Percentiles rank a stretch among this genome's conserved stretches.
Evolutionary conservation across 2,329 filamentous ascomycete species (phyloP).

Genomic region (Colletotrichum salicis): DNA sequence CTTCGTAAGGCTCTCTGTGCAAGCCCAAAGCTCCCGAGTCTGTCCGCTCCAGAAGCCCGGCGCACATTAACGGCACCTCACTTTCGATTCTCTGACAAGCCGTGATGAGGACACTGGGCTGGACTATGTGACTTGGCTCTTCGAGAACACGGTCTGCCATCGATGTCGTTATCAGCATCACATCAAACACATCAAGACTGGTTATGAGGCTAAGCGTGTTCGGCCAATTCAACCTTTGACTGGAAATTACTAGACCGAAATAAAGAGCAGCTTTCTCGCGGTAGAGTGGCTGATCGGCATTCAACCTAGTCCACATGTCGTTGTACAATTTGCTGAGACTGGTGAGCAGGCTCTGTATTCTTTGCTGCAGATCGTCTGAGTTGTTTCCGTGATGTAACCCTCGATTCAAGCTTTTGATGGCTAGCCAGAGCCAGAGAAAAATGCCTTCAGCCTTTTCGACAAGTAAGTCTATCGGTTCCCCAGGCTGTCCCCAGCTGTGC

Average conservation of each 20-base stretch:
- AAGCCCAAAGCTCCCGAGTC: too few relatives aligned
- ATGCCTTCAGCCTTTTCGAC: background rate
- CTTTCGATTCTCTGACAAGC: too few relatives aligned
- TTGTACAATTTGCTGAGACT: background rate
- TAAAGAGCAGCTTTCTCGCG: background rate
- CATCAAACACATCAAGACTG: too few relatives aligned
- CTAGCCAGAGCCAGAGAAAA: background rate
- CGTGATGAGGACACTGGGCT: too few relatives aligned
- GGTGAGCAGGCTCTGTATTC: background rate
- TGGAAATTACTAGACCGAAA: background rate
- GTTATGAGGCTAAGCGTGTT: too few relatives aligned
- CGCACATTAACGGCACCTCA: too few relatives aligned
- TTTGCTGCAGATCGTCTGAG: background rate
- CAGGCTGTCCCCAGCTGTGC: background rate
- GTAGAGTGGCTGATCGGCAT: background rate
- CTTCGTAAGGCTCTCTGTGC: too few relatives aligned
- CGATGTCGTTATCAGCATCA: too few relatives aligned
- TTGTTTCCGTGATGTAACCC: background rate
- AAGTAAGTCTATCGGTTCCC: background rate
- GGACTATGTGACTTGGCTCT: too few relatives aligned
- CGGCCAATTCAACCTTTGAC: too few relatives aligned
- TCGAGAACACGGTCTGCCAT: too few relatives aligned
- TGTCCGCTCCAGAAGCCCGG: too few relatives aligned
- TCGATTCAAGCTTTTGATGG: background rate
- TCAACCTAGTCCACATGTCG: background rate